Conservation (phyloP, 176 grass and related monocot genomes). For the Oryza glumipatula region DNA sequence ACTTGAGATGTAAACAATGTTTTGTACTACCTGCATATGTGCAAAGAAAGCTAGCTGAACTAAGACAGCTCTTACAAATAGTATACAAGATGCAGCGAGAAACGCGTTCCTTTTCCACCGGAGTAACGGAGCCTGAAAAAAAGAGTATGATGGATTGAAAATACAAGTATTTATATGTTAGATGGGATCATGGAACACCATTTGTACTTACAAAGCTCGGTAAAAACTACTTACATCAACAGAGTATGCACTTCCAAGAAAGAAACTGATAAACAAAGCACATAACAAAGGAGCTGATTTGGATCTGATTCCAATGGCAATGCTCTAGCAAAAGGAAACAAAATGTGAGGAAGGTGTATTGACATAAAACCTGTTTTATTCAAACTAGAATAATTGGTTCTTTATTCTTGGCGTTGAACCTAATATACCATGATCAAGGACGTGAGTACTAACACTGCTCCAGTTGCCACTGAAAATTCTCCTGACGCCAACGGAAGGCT, state of each 20-base stretch:
- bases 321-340: conserved; percentile 58
- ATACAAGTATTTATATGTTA: neutral
- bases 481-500: conserved; percentile 76
- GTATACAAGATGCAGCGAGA: conserved; percentile 76
- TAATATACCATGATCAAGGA: conserved; percentile 64
- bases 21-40: conserved; percentile 88
- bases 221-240: conserved; percentile 59
- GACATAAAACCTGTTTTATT: neutral
- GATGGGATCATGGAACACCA: conserved; percentile 12
- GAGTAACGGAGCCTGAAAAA: conserved; percentile 68
- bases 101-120: conserved; percentile 79
- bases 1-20: conserved; percentile 10
- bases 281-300: conserved; percentile 57
- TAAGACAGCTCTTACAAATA: conserved; percentile 75
- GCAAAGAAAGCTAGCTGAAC: conserved; percentile 84
- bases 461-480: conserved; percentile 61
- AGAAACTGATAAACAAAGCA: conserved; percentile 72
- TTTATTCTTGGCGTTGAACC: neutral
- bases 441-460: conserved; percentile 50
- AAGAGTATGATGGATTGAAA: neutral
- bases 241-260: conserved; percentile 91
- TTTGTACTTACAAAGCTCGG: neutral
- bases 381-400: neutral
- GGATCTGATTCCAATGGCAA: conserved; percentile 65
- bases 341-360: neutral